These are phyloP conservation scores for Chlorokybus atmophyticus DNA, from an alignment of 139 green algal species.

Conservation along the genomic window DNA sequence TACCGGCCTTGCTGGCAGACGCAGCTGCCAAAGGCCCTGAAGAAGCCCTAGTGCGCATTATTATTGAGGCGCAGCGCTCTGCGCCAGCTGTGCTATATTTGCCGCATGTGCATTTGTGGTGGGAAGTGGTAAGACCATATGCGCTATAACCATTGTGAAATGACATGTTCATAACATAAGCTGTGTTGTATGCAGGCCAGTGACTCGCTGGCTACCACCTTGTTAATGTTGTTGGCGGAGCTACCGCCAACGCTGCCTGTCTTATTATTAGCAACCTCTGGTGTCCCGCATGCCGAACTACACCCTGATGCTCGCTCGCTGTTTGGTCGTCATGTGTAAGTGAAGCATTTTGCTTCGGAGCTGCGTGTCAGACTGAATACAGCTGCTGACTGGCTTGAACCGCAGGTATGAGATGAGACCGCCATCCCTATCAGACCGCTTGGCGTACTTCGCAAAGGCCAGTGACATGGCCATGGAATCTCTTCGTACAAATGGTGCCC, in stretches of 20 bases:
- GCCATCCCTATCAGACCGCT: too few relatives aligned
- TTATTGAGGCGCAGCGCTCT: slow-evolving; percentile 63
- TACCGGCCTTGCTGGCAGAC: slow-evolving; percentile 64
- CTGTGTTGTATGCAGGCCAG: slow-evolving; percentile 43
- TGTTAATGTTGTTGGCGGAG: slow-evolving; percentile 69
- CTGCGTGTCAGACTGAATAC: too few relatives aligned
- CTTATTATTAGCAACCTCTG: slow-evolving; percentile 68
- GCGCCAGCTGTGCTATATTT: slow-evolving; percentile 77
- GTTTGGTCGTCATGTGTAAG: slow-evolving; percentile 23
- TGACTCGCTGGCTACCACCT: slow-evolving; percentile 47
- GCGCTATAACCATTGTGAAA: slow-evolving; percentile 1
- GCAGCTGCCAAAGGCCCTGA: slow-evolving; percentile 55
- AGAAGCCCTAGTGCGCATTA: slow-evolving; percentile 70
- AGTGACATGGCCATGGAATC: too few relatives aligned
- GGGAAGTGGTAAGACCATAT: slow-evolving; percentile 23
- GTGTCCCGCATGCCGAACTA: too few relatives aligned
- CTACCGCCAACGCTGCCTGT: slow-evolving; percentile 63
- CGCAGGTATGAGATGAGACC: too few relatives aligned
- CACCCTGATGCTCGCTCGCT: slow-evolving; percentile 16
- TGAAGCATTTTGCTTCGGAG: not conserved
- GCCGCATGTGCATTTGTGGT: slow-evolving; percentile 57
- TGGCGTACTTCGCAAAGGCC: too few relatives aligned
- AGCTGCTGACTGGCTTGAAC: too few relatives aligned
- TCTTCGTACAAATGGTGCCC: too few relatives aligned
- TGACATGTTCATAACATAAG: too few relatives aligned